phyloP scores from a whole-genome alignment of 1,139 yeast species.

The Geotrichum candidum region DNA sequence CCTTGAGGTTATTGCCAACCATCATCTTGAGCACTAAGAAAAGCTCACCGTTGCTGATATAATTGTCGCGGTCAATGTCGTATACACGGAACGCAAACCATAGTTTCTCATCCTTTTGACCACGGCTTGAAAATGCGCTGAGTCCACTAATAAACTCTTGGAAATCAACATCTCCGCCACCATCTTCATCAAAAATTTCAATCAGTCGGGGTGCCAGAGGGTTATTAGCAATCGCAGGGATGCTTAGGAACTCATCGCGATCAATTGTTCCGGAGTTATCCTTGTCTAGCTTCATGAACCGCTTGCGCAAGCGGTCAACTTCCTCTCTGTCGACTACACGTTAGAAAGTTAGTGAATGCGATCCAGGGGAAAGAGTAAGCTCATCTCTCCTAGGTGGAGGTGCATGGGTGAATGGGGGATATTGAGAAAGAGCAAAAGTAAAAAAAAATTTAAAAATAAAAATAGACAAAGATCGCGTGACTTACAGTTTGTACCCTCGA shows the following conservation, averaged over 20 bases:
- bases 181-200: slow-evolving; percentile 92
- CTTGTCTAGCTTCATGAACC: slow-evolving; percentile 92
- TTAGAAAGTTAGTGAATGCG: neutral
- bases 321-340: slow-evolving; percentile 74
- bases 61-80: slow-evolving; percentile 95
- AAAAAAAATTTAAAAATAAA: neutral
- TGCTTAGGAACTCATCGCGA: slow-evolving; percentile 78
- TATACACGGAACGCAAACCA: slow-evolving; percentile 88
- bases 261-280: slow-evolving; percentile 93
- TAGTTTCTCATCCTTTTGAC: slow-evolving; percentile 76
- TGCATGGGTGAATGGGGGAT: neutral
- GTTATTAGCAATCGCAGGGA: slow-evolving; percentile 87
- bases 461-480: slow-evolving; percentile 4
- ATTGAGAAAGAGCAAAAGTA: too few species aligned
- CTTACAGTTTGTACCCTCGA: slow-evolving; percentile 69
- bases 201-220: slow-evolving; percentile 86
- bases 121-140: slow-evolving; percentile 86
- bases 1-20: slow-evolving; percentile 90
- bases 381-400: neutral
- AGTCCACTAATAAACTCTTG: slow-evolving; percentile 90
- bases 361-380: neutral
- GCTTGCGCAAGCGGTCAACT: slow-evolving; percentile 79
- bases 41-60: slow-evolving; percentile 88
- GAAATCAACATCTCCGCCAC: slow-evolving; percentile 90
- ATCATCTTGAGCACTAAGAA: slow-evolving; percentile 90